phyloP scores from a whole-genome alignment of 495 filamentous ascomycete species.

The Tuber melanosporum region DNA sequence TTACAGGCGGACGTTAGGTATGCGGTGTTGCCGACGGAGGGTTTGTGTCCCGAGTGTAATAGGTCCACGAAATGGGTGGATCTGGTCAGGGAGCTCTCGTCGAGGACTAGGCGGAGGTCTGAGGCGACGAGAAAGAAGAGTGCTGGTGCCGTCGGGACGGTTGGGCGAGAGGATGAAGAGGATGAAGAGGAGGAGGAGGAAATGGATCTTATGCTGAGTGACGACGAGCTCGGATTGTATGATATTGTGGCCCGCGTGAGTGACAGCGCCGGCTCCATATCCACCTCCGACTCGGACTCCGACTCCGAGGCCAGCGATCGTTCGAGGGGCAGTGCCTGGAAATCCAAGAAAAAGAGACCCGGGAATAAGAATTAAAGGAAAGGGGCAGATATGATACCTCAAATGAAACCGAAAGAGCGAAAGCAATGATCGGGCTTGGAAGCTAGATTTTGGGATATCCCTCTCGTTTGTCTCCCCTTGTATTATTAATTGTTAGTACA shows the following conservation, averaged over 20 bases:
- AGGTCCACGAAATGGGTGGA: conserved; percentile 61
- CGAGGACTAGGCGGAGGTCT: conserved; percentile 44
- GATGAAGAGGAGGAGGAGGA: conserved; percentile 30
- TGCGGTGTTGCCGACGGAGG: conserved; percentile 59
- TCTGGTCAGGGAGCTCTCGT: conserved; percentile 72
- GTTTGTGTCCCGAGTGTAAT: conserved; percentile 67
- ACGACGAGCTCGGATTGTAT: neutral
- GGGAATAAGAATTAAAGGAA: neutral
- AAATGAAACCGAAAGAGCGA: neutral
- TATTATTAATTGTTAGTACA: neutral
- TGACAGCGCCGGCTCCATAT: neutral
- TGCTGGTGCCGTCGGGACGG: conserved; percentile 3
- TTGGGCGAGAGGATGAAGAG: conserved; percentile 29
- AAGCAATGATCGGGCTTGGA: neutral
- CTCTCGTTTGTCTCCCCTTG: neutral
- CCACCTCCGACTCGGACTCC: neutral
- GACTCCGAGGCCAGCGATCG: neutral
- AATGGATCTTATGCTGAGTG: neutral
- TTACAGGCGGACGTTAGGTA: conserved; percentile 42
- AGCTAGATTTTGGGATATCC: neutral
- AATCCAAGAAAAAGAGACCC: neutral
- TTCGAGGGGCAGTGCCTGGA: neutral
- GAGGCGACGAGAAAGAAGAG: conserved; percentile 20
- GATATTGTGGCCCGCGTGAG: neutral
- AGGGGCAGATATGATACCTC: neutral